These are phyloP conservation scores for Hyphodiscus sp. DNA, from an alignment of 2,329 filamentous ascomycete genomes.

Conservation along the genomic window DNA sequence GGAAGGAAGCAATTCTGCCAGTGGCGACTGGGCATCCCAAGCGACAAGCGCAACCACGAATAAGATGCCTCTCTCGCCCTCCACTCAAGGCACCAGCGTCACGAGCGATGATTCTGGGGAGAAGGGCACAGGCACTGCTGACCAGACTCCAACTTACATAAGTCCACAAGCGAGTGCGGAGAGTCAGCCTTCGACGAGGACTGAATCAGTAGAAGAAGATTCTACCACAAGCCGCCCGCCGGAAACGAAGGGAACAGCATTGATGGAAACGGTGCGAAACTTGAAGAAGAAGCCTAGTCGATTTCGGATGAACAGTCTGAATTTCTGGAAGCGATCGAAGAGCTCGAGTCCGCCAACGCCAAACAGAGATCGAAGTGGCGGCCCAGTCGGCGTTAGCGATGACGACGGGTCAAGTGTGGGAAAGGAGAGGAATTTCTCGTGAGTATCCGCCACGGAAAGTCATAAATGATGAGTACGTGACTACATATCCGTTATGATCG, in stretches of 20 bases:
- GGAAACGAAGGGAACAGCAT: conserved; percentile 32
- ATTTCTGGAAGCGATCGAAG: conserved; percentile 30
- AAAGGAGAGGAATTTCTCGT: background rate
- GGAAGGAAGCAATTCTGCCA: conserved; percentile 50
- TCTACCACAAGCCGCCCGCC: conserved; percentile 3
- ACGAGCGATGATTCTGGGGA: conserved; percentile 40
- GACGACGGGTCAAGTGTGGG: background rate
- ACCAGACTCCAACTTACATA: conserved; percentile 10
- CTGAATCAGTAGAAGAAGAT: conserved; percentile 5
- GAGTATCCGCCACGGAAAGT: background rate
- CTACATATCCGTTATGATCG: too few species aligned
- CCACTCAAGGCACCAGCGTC: conserved; percentile 60
- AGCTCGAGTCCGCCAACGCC: conserved; percentile 25
- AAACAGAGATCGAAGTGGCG: background rate
- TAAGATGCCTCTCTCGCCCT: conserved; percentile 58
- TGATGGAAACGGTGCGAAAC: conserved; percentile 41
- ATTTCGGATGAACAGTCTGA: conserved; percentile 49
- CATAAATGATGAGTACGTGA: background rate
- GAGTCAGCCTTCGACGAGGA: conserved; percentile 15
- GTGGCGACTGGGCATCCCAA: conserved; percentile 56
- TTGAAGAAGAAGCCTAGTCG: conserved; percentile 58
- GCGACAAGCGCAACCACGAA: conserved; percentile 57
- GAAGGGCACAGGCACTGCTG: conserved; percentile 7
- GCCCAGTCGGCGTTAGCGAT: background rate
- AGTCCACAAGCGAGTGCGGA: conserved; percentile 26